A percentile compares a stretch with the other conserved stretches of the same genome.
These are phyloP conservation scores for Diplogelasinospora grovesii DNA, from an alignment of 495 filamentous ascomycete genomes.

Conservation along the genomic window DNA sequence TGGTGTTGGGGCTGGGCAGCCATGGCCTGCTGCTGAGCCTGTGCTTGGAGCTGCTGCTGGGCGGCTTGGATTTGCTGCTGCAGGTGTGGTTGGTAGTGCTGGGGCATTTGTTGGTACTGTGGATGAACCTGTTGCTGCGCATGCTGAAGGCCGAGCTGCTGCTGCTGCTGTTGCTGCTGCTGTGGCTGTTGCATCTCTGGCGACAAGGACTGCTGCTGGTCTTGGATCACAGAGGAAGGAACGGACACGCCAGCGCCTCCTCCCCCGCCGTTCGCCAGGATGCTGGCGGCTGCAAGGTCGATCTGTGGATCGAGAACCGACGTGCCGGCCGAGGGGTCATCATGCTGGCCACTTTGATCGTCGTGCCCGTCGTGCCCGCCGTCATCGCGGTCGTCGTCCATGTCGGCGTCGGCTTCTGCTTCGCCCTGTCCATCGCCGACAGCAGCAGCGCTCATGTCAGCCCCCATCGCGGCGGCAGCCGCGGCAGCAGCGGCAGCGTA, in stretches of 20 bases:
- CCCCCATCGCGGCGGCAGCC: constrained; percentile 30
- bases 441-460: too few species aligned
- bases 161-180: constrained; percentile 11
- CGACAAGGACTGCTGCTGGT: too few species aligned
- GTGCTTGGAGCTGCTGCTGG: constrained; percentile 20
- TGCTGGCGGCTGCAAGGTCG: constrained; percentile 25
- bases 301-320: constrained; percentile 22
- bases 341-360: too few species aligned
- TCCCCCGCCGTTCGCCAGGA: constrained; percentile 22
- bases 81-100: constrained; percentile 12
- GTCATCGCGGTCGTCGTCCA: constrained; percentile 23
- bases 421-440: constrained; percentile 21
- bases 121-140: constrained; percentile 8
- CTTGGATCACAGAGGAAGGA: constrained; percentile 14
- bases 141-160: too few species aligned
- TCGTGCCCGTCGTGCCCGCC: constrained; percentile 23
- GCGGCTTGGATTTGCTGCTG: constrained; percentile 9
- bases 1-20: constrained; percentile 18
- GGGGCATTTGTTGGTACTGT: not conserved
- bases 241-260: constrained; percentile 2
- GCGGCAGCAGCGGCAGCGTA: constrained; percentile 33
- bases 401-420: constrained; percentile 25
- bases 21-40: constrained; percentile 15
- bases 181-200: constrained; percentile 15
- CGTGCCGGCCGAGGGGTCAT: constrained; percentile 10